phyloP scores from a whole-genome alignment of 495 filamentous ascomycete genomes.

The Penicillium subrubescens region DNA sequence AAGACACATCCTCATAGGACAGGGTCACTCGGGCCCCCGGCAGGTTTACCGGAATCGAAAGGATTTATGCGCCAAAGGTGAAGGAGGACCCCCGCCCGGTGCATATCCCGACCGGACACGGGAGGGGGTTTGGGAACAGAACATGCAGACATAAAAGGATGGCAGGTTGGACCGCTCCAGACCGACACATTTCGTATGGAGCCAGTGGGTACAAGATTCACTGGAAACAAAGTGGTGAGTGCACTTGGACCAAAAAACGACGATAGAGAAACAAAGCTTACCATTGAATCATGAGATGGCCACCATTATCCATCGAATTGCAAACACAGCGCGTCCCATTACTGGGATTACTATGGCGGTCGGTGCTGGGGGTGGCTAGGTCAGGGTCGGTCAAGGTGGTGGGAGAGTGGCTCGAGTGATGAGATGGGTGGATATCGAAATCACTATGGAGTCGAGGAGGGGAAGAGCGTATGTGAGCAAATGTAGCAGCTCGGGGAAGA shows the following conservation, averaged over 20 bases:
- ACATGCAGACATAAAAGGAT: constrained; percentile 77
- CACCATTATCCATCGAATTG: constrained; percentile 63
- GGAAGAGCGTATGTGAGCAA: constrained; percentile 46
- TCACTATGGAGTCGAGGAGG: constrained; percentile 46
- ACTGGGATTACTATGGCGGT: constrained; percentile 55
- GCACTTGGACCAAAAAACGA: not conserved
- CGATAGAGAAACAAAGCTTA: constrained; percentile 38
- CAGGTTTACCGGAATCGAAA: constrained; percentile 44
- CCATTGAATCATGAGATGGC: constrained; percentile 83
- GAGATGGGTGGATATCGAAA: constrained; percentile 37
- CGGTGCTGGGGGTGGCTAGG: constrained; percentile 65
- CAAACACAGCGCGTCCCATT: constrained; percentile 75
- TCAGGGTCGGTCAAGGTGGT: constrained; percentile 68
- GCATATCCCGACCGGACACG: constrained; percentile 59
- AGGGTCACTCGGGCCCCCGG: not conserved
- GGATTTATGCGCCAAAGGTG: constrained; percentile 70
- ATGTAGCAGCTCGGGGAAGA: constrained; percentile 34
- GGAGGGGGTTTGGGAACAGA: constrained; percentile 75
- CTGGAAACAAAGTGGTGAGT: constrained; percentile 39
- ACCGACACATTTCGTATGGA: constrained; percentile 78
- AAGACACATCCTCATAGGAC: constrained; percentile 21
- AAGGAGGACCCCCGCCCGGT: constrained; percentile 48
- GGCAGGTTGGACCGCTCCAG: constrained; percentile 66
- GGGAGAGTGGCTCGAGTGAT: constrained; percentile 58
- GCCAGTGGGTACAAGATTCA: constrained; percentile 84